phyloP scores from a whole-genome alignment of 2,329 filamentous ascomycete species.

The Alternaria brassicicola region DNA sequence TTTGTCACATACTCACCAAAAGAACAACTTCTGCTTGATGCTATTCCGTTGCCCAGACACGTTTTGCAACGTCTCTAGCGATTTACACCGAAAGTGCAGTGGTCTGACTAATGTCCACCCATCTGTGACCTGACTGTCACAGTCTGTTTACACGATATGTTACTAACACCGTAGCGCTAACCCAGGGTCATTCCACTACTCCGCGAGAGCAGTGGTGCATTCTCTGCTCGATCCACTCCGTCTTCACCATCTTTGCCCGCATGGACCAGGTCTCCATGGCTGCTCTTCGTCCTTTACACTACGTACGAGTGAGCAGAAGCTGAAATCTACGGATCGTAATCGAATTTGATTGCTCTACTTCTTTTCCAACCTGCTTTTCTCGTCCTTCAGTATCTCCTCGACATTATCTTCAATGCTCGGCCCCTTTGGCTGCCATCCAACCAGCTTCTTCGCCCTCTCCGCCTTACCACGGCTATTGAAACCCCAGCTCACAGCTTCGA shows the following conservation, averaged over 20 bases:
- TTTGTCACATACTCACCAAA: neutral
- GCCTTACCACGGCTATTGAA: slow-evolving; percentile 64
- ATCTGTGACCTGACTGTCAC: neutral
- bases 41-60: neutral
- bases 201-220: neutral
- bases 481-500: slow-evolving; percentile 63
- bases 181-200: neutral
- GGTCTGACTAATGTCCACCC: neutral
- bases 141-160: neutral
- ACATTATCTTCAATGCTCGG: slow-evolving; percentile 56
- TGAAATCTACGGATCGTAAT: neutral
- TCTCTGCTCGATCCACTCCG: neutral
- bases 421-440: slow-evolving; percentile 62
- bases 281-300: neutral
- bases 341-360: neutral
- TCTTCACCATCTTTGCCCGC: neutral
- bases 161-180: neutral
- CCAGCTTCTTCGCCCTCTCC: slow-evolving; percentile 58
- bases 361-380: slow-evolving; percentile 11
- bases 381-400: slow-evolving; percentile 32
- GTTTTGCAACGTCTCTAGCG: neutral
- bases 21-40: neutral
- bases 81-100: neutral
- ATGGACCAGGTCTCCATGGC: neutral
- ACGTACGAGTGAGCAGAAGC: neutral